These are phyloP conservation scores for Elymus sibiricus DNA, from an alignment of 176 grass and related monocot genomes.

Conservation along the genomic window DNA sequence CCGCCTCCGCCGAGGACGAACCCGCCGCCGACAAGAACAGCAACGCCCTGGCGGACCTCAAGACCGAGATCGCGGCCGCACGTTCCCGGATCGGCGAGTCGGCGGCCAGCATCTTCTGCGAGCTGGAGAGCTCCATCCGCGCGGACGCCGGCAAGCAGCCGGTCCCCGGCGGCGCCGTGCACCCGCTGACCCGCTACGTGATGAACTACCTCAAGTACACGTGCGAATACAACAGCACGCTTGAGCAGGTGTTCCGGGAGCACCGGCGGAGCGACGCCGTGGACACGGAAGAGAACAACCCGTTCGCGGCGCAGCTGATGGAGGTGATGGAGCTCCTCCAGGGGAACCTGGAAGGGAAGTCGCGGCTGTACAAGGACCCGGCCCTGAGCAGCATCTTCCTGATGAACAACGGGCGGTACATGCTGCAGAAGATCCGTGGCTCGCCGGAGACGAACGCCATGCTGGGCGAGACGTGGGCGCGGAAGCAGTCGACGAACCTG, in stretches of 20 bases:
- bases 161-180: constrained; percentile 75
- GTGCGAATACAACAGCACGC: constrained; percentile 80
- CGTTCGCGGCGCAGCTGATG: constrained; percentile 66
- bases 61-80: constrained; percentile 40
- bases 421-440: constrained; percentile 82
- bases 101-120: constrained; percentile 69
- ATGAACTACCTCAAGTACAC: constrained; percentile 96
- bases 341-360: constrained; percentile 64
- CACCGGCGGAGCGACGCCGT: constrained; percentile 4
- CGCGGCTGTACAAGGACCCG: constrained; percentile 75
- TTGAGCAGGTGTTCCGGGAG: constrained; percentile 87
- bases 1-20: background rate
- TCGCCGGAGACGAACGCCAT: constrained; percentile 60
- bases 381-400: constrained; percentile 74
- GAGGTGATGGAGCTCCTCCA: constrained; percentile 82
- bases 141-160: constrained; percentile 57
- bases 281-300: constrained; percentile 13
- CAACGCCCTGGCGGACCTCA: constrained; percentile 41
- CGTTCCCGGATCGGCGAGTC: constrained; percentile 54
- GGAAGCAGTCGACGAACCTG: constrained; percentile 63
- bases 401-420: constrained; percentile 98
- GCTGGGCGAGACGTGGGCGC: constrained; percentile 68
- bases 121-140: constrained; percentile 88
- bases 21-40: background rate
- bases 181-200: constrained; percentile 91